Base-by-base conservation (phyloP, 2,329 filamentous ascomycete species). In the Fusarium devonianum region DNA sequence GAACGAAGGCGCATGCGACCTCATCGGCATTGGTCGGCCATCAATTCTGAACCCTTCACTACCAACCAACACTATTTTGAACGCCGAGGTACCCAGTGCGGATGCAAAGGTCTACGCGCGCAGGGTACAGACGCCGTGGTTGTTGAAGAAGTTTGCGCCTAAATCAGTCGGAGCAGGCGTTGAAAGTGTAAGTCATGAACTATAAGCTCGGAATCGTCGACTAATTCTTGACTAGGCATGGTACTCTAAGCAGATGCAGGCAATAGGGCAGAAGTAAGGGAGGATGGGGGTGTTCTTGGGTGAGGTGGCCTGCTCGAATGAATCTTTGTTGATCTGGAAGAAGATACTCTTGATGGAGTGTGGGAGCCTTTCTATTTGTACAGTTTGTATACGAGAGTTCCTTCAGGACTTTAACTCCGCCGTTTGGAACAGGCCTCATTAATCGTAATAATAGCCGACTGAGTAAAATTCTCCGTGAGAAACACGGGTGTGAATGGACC, bases 21-120 rank as follows among this genome's bases (percentile, higher is more conserved):
- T 77, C 2, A 62, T 77, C 12, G 76, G 75, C 3, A 42, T 78
- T 1, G 75, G 61, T 0, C 56, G 76, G 4, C 75, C 75, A 9
- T 63, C 75, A 0, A 64, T 71, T 0, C 25, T 76, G 0, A 70
- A 77, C 42, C 73, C 75, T 1, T 30, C 40, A 2, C 47, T 76
- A 10, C 75, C 75, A 0, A 57, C 74, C 12, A 58, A 53, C 16
- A 52, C 39, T 3, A 49, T 64, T 4, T 10, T 64, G 10, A 64
- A 53, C 3, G 41, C 32, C n/a, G 48, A 64, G 2, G 38, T 64
- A 0, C 26, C 42, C 5, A 22, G 41, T 9, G 53, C 58, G 2
- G 56, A 64, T 5, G 61, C 61, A 0, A 53, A 23, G 13, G 19
- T 64, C 2, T 45, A 36, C 10, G 47, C 48, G 0, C 36, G 44